Conservation (phyloP, 805 yeast genomes). For the Zygoascus bituminiphila region DNA sequence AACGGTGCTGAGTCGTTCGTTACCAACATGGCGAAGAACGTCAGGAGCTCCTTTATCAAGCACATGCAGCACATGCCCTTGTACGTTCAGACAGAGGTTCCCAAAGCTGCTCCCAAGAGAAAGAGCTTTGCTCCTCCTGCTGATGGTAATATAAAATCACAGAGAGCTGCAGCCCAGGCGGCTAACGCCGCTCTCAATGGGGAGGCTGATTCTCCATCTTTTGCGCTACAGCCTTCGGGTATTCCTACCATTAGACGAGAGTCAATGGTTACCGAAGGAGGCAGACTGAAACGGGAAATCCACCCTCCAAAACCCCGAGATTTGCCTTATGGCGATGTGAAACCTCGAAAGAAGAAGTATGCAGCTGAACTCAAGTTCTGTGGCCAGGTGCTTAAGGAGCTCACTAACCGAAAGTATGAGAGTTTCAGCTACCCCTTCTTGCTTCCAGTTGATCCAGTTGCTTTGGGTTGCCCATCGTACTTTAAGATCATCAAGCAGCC, state of each 20-base stretch:
- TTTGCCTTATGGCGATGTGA: constrained; percentile 71
- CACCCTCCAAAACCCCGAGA: constrained; percentile 96
- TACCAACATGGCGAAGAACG: constrained; percentile 83
- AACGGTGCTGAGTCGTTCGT: constrained; percentile 80
- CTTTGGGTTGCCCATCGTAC: constrained; percentile 86
- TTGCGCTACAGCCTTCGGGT: constrained; percentile 36
- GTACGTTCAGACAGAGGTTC: constrained; percentile 28
- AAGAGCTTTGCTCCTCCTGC: constrained; percentile 17
- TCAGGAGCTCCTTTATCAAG: constrained; percentile 87
- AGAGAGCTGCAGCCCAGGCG: constrained; percentile 22
- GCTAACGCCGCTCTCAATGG: constrained; percentile 21
- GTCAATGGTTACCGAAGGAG: constrained; percentile 51
- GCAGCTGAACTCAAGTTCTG: constrained; percentile 87
- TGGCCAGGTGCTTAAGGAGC: constrained; percentile 71
- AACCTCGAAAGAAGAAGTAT: constrained; percentile 86
- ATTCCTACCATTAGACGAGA: constrained; percentile 68
- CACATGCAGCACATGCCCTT: constrained; percentile 90
- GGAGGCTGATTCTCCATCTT: constrained; percentile 20
- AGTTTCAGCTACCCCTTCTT: constrained; percentile 82
- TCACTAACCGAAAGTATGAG: constrained; percentile 74
- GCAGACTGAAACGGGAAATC: constrained; percentile 86
- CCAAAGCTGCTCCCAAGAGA: constrained; percentile 16
- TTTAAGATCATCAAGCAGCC: constrained; percentile 81
- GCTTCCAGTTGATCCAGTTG: constrained; percentile 92
- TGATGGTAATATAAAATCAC: constrained; percentile 23